Conservation (phyloP, 148 eudicot genomes). For the Fagopyrum tataricum region DNA sequence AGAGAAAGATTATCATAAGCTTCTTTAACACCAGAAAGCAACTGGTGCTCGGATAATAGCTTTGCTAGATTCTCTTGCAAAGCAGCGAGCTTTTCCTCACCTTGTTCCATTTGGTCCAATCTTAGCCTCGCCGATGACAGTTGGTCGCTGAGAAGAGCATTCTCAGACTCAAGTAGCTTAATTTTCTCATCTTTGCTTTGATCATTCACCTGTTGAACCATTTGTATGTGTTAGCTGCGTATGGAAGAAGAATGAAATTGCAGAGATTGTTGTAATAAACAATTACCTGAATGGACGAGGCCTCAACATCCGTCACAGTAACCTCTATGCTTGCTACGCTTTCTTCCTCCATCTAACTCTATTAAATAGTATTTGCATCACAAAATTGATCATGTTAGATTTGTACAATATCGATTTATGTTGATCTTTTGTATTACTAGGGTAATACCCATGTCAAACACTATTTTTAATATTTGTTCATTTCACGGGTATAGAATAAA, state of each 20-base stretch:
- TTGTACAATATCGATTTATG: too few species aligned
- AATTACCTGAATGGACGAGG: background rate
- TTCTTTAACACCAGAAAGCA: conserved; percentile 50
- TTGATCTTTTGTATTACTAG: too few species aligned
- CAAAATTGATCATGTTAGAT: background rate
- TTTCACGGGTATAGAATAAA: too few species aligned
- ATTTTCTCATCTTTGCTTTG: conserved; percentile 52
- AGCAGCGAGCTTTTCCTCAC: conserved; percentile 47
- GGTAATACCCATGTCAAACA: too few species aligned
- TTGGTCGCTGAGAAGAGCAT: conserved; percentile 42
- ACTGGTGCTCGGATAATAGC: conserved; percentile 54
- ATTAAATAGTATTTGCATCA: background rate
- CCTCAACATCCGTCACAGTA: background rate
- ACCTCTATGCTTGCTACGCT: background rate
- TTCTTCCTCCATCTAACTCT: background rate
- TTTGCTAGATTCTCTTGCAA: conserved; percentile 60
- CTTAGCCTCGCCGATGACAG: background rate
- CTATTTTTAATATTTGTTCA: too few species aligned
- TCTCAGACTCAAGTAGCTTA: conserved; percentile 58
- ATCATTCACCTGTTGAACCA: conserved; percentile 22
- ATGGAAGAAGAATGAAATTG: background rate
- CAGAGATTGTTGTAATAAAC: too few species aligned
- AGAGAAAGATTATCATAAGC: conserved; percentile 45
- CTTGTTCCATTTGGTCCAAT: conserved; percentile 23
- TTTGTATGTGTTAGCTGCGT: background rate